Conservation (phyloP, 768 basidiomycete genomes). For the Phanerodontia chrysosporium region DNA sequence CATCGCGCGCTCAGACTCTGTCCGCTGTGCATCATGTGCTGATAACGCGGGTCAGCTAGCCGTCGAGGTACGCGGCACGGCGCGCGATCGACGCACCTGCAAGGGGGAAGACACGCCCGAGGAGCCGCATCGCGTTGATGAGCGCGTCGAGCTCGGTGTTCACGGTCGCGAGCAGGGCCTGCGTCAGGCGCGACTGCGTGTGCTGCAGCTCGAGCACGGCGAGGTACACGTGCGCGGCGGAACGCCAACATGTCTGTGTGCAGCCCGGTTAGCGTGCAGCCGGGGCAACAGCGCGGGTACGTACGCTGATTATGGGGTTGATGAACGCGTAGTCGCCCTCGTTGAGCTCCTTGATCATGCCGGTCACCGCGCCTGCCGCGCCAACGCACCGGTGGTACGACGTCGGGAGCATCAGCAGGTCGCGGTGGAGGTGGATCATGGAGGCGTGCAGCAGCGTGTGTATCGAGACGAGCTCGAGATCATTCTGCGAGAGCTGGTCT, state of each 20-base stretch:
- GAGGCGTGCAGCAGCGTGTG: slow-evolving; percentile 48
- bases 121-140: slow-evolving; percentile 30
- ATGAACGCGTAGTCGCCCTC: slow-evolving; percentile 50
- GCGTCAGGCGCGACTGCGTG: slow-evolving; percentile 13
- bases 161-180: slow-evolving; percentile 15
- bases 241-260: slow-evolving; percentile 36
- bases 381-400: slow-evolving; percentile 37
- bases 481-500: slow-evolving; percentile 30
- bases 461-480: slow-evolving; percentile 41
- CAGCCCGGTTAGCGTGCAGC: background rate
- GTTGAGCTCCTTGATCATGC: slow-evolving; percentile 41
- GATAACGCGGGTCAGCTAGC: background rate
- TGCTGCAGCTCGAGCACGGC: slow-evolving; percentile 27
- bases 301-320: slow-evolving; percentile 50
- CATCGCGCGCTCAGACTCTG: slow-evolving; percentile 3
- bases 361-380: slow-evolving; percentile 40
- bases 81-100: slow-evolving; percentile 26
- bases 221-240: slow-evolving; percentile 35
- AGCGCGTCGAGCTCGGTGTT: slow-evolving; percentile 33
- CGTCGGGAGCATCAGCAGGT: slow-evolving; percentile 23
- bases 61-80: background rate
- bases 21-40: slow-evolving; percentile 5
- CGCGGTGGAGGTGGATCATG: slow-evolving; percentile 47
- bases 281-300: slow-evolving; percentile 19
- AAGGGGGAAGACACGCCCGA: slow-evolving; percentile 34